Base-by-base conservation (phyloP, 768 basidiomycete species). In the Xerocomus spinulosus region DNA sequence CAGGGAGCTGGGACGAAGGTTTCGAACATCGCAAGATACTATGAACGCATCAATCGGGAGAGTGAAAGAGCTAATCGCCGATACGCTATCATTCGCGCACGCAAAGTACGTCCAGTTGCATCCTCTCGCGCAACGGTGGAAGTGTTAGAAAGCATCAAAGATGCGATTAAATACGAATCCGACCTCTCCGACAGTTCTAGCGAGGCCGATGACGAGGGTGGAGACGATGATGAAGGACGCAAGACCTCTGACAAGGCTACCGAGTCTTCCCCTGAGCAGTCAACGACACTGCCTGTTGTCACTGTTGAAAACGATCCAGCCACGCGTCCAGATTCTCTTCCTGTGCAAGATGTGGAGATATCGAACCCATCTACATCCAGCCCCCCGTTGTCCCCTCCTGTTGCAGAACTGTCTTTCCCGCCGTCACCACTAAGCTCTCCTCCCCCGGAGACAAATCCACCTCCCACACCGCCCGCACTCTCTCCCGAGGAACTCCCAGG, bases 81-180 rank as follows among this genome's bases (percentile, higher is more conserved):
- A 20, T 89, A 95, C 59, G 80, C 84, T n/a, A 81, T 92, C 45
- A 88, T 93, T 59, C 80, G 92, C 30, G 88, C 87, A 10, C 85
- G 82, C 53, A 82, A 87, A 37, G 88, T 91, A 17, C 85, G 95
- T 26, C 95, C 96, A 12, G 91, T 98, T 13, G 87, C 88, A 17
- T 85, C 85, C 21, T 86, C 93, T 14, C 80, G 84, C 37, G 92
- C 91, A 14, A 92, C 84, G 58, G 90, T 95, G 1, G 84, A 93
- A 60, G 79, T 96, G 26, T 76, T 96, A 21, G 85, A 89, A 44
- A 93, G 90, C 59, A 80, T 96, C 58, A 85, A 87, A 61, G 93
- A 96, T 58, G 94, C 89, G 2, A 88, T 96, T 61, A 89, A 91
- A 57, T 91, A 87, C 54, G 81, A 88, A 54, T 84, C 84, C 18